These are phyloP conservation scores for Paradendryphiella salina DNA, from an alignment of 2,329 filamentous ascomycete species.

Conservation along the genomic window DNA sequence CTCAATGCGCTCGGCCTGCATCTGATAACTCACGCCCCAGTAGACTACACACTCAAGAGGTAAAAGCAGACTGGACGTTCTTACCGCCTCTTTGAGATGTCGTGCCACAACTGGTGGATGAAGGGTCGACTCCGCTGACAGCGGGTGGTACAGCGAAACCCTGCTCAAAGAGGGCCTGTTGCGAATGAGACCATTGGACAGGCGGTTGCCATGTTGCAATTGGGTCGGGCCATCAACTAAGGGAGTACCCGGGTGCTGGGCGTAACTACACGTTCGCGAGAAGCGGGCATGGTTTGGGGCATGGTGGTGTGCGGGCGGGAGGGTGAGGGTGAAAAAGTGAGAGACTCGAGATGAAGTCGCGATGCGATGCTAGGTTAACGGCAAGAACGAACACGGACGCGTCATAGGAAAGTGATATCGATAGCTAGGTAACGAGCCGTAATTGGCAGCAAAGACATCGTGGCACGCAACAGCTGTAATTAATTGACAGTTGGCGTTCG, in stretches of 20 bases:
- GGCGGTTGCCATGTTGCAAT: constrained; percentile 36
- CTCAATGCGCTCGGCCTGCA: constrained; percentile 23
- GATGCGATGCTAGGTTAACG: background rate
- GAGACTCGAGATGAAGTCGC: background rate
- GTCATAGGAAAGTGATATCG: no score
- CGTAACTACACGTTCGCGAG: background rate
- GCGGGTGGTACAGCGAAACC: constrained; percentile 26
- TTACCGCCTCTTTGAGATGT: constrained; percentile 44
- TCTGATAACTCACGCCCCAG: constrained; percentile 24
- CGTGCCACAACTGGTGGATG: constrained; percentile 25
- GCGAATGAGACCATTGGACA: constrained; percentile 31
- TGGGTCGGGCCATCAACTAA: constrained; percentile 12
- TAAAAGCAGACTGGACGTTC: constrained; percentile 26
- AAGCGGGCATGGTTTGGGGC: background rate
- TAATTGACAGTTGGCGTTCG: constrained; percentile 11
- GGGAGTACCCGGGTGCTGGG: constrained; percentile 9
- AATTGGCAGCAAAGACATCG: background rate
- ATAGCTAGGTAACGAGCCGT: background rate
- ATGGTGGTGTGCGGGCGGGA: background rate
- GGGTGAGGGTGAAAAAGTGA: background rate
- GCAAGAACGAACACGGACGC: background rate
- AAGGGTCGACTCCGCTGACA: constrained; percentile 23
- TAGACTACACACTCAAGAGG: constrained; percentile 37
- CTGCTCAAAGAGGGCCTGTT: constrained; percentile 17
- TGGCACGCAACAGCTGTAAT: constrained; percentile 1